phyloP scores from a whole-genome alignment of 2,329 filamentous ascomycete genomes.

The Sporothrix pseudoabietina region DNA sequence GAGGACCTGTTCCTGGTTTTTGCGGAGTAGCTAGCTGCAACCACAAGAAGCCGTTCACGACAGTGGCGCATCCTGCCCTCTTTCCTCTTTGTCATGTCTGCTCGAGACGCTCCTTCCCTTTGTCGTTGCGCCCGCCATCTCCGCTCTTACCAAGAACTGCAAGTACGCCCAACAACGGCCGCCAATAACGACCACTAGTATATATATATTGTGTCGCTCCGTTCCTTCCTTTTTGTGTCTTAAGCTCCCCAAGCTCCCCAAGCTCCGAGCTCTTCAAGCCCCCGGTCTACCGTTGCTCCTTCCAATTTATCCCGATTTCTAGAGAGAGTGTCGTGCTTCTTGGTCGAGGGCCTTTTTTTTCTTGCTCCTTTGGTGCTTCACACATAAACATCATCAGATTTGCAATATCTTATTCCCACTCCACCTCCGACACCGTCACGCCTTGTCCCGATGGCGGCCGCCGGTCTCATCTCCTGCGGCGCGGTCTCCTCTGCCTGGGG shows the following conservation, averaged over 20 bases:
- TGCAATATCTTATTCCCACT: not conserved
- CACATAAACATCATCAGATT: constrained; percentile 19
- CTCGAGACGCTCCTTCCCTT: constrained; percentile 10
- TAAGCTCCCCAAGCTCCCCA: not conserved
- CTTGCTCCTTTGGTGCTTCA: not conserved
- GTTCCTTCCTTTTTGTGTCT: not conserved
- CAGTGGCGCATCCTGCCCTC: not conserved
- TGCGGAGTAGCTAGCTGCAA: constrained; percentile 1
- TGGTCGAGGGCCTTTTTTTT: not conserved
- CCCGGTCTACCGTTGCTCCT: not conserved
- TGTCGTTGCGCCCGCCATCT: not conserved
- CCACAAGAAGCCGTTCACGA: not conserved
- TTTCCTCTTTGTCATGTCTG: constrained; percentile 3
- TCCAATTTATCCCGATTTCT: not conserved
- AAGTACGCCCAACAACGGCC: not conserved
- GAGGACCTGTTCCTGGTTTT: not conserved
- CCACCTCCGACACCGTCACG: not conserved
- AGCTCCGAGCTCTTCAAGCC: constrained; percentile 4
- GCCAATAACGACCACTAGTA: not conserved
- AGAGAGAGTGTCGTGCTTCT: not conserved
- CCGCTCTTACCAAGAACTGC: constrained; percentile 1
- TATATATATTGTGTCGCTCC: constrained; percentile 3
- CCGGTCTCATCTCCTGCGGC: constrained; percentile 15
- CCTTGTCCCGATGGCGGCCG: constrained; percentile 22
- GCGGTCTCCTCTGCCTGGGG: constrained; percentile 3